phyloP scores from a whole-genome alignment of 2,329 filamentous ascomycete species.

The Fusarium algeriense region DNA sequence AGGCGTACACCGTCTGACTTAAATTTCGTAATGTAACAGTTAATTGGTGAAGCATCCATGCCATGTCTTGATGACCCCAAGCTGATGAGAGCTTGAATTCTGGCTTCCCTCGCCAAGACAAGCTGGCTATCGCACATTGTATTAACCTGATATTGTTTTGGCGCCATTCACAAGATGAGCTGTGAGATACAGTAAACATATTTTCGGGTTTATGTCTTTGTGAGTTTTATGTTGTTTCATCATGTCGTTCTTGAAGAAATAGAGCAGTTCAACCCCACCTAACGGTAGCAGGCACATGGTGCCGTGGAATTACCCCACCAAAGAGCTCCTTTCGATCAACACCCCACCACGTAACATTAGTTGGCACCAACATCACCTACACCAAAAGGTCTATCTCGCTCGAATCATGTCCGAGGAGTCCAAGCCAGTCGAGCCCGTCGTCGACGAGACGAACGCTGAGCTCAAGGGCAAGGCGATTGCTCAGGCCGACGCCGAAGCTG shows the following conservation, averaged over 20 bases:
- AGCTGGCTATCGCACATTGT: not conserved
- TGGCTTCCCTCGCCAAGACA: not conserved
- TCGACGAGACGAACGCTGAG: slow-evolving; percentile 63
- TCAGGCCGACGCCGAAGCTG: slow-evolving; percentile 56
- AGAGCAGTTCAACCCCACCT: slow-evolving; percentile 3
- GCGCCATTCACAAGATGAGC: not conserved
- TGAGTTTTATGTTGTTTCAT: not conserved
- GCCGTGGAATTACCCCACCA: slow-evolving; percentile 43
- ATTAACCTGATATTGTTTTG: not conserved
- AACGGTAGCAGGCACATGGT: slow-evolving; percentile 27
- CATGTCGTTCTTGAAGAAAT: no score
- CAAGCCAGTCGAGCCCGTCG: slow-evolving; percentile 68
- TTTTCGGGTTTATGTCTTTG: not conserved
- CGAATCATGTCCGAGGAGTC: slow-evolving; percentile 68
- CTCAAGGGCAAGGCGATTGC: slow-evolving; percentile 60
- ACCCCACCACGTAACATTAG: slow-evolving; percentile 26
- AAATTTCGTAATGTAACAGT: not conserved
- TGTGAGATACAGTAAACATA: not conserved
- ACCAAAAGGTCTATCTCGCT: slow-evolving; percentile 18
- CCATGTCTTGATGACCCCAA: not conserved
- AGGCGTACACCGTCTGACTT: not conserved
- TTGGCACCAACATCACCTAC: slow-evolving; percentile 36
- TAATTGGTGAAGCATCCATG: not conserved
- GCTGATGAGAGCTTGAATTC: not conserved
- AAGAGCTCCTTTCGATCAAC: slow-evolving; percentile 35